These are phyloP conservation scores for Fusarium buxicola DNA, from an alignment of 2,329 filamentous ascomycete species.

Conservation along the genomic window DNA sequence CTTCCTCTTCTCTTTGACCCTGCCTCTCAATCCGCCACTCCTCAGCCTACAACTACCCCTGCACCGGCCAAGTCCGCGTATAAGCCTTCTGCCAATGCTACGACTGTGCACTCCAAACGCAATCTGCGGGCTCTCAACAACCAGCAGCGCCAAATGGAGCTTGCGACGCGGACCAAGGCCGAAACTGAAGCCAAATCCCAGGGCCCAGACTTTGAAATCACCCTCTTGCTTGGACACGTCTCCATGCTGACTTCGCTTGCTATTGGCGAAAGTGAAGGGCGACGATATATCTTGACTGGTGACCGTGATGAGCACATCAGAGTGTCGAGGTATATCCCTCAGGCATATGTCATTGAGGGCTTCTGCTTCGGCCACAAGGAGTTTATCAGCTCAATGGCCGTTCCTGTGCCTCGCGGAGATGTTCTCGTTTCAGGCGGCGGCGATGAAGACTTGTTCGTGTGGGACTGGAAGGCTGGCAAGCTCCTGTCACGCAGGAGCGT, in stretches of 20 bases:
- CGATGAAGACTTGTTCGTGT: conserved; percentile 81
- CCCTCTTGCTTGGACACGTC: conserved; percentile 89
- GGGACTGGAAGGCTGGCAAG: conserved; percentile 77
- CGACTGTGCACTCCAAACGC: conserved; percentile 73
- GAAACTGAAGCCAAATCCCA: conserved; percentile 49
- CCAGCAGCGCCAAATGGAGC: conserved; percentile 62
- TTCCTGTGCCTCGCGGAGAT: conserved; percentile 67
- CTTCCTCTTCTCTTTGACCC: conserved; percentile 70
- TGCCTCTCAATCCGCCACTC: conserved; percentile 22
- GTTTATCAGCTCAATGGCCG: conserved; percentile 82
- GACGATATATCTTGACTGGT: conserved; percentile 65
- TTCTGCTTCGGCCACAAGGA: conserved; percentile 91
- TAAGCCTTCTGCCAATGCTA: conserved; percentile 65
- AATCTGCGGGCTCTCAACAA: conserved; percentile 71
- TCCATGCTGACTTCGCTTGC: conserved; percentile 88
- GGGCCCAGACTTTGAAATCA: conserved; percentile 73
- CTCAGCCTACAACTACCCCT: conserved; percentile 31
- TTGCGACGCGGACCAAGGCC: conserved; percentile 41
- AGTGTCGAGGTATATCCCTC: conserved; percentile 82
- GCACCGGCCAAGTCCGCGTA: conserved; percentile 46
- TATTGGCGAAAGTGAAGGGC: conserved; percentile 58
- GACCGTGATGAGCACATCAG: conserved; percentile 82
- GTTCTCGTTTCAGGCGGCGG: conserved; percentile 87
- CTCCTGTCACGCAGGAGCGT: conserved; percentile 68
- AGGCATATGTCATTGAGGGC: conserved; percentile 87